Evolutionary conservation across 768 basidiomycete genomes (phyloP).

Genomic region (Xerocomus brunneocitrinus): DNA sequence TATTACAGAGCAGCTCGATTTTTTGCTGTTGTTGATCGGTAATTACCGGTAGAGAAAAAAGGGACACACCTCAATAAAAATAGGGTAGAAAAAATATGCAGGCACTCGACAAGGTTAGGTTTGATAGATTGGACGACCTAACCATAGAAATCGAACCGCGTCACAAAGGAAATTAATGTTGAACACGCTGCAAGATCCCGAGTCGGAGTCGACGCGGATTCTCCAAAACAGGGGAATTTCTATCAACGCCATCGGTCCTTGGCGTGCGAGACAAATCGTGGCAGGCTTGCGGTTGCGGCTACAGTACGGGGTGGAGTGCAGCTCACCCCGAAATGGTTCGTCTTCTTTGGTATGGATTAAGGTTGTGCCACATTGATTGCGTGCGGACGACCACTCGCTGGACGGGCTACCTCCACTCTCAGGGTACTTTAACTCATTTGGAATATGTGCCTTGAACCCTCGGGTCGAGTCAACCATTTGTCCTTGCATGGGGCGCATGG

Average conservation of each 20-base stretch:
- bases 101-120: slow-evolving; percentile 20
- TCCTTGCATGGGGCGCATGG: slow-evolving; percentile 3
- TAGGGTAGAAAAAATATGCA: slow-evolving; percentile 1
- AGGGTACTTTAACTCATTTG: neutral
- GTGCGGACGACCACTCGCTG: neutral
- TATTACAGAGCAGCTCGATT: neutral
- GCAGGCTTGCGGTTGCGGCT: neutral
- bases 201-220: slow-evolving; percentile 9
- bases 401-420: neutral
- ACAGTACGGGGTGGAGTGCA: neutral
- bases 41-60: neutral
- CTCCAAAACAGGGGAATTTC: neutral
- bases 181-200: slow-evolving; percentile 4
- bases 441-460: neutral
- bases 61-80: neutral
- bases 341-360: slow-evolving; percentile 3
- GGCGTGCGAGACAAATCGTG: neutral
- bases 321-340: neutral
- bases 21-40: neutral
- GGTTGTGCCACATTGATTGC: slow-evolving; percentile 5
- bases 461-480: neutral
- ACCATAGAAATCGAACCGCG: slow-evolving; percentile 7
- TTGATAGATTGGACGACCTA: slow-evolving; percentile 8
- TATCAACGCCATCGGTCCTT: neutral
- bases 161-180: neutral